Evolutionary conservation across 2,329 filamentous ascomycete genomes (phyloP).

Genomic region (Penicillium sp.): DNA sequence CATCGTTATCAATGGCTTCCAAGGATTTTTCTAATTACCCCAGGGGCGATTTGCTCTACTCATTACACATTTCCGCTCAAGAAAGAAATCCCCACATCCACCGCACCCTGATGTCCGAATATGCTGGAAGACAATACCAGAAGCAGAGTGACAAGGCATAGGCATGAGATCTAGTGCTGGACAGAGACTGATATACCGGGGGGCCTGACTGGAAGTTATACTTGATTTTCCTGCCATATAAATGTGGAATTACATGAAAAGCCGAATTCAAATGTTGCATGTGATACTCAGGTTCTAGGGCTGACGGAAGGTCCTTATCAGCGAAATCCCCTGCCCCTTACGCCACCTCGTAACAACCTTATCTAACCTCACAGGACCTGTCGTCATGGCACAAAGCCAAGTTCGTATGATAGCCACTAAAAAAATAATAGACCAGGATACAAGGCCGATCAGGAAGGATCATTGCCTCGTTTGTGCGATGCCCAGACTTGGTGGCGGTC

Average conservation of each 20-base stretch:
- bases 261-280: neutral
- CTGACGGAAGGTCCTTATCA: neutral
- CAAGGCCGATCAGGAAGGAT: slow-evolving; percentile 11
- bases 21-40: neutral
- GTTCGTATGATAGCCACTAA: slow-evolving; percentile 7
- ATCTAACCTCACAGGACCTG: slow-evolving; percentile 5
- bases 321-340: neutral
- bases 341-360: slow-evolving; percentile 6
- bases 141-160: no score
- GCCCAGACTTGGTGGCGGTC: slow-evolving; percentile 10
- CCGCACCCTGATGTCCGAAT: neutral
- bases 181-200: no score
- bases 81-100: neutral
- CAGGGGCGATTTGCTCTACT: neutral
- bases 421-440: neutral
- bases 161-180: no score
- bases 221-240: neutral
- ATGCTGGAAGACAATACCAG: no score
- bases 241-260: neutral
- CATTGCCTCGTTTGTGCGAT: slow-evolving; percentile 15
- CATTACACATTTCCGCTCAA: neutral
- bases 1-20: neutral
- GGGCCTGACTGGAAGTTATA: neutral
- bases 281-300: neutral
- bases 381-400: neutral